Evolutionary conservation across 2,329 filamentous ascomycete species (phyloP).

Genomic region (Monosporascus sp.): DNA sequence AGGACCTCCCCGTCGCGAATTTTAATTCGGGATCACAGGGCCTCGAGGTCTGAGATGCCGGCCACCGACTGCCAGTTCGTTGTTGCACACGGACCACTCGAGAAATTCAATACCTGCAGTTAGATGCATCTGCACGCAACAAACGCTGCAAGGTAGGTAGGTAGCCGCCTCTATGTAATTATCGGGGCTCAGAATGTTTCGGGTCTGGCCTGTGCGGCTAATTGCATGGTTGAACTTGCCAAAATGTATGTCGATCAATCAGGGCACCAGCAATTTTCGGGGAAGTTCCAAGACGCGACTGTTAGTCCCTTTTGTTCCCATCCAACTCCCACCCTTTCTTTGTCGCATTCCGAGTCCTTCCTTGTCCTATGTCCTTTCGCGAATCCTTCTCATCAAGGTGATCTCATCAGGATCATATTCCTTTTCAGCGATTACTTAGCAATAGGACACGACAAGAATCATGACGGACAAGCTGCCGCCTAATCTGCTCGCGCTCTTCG

Average conservation of each 20-base stretch:
- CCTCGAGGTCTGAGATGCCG: neutral
- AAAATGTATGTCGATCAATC: neutral
- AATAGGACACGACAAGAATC: constrained; percentile 15
- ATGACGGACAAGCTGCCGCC: constrained; percentile 98
- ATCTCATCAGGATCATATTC: neutral
- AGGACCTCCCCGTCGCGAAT: constrained; percentile 8
- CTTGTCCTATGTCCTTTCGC: constrained; percentile 4
- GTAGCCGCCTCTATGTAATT: neutral
- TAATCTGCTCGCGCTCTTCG: constrained; percentile 89
- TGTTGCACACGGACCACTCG: no score
- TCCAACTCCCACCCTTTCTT: constrained; percentile 1
- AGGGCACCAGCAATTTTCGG: neutral
- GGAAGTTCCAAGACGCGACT: constrained; percentile 6
- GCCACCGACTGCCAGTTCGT: neutral
- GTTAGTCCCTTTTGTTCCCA: constrained; percentile 2
- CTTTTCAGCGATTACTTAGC: neutral
- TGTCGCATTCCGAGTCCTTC: constrained; percentile 12
- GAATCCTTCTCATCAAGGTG: neutral
- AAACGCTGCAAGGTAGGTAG: neutral
- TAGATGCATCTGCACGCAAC: no score
- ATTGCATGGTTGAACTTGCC: neutral
- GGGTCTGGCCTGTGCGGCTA: neutral
- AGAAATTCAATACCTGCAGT: no score
- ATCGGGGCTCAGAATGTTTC: neutral
- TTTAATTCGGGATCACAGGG: constrained; percentile 4